Evolutionary conservation across 495 filamentous ascomycete genomes (phyloP).

Genomic region (Staphylotrichum tortipilum): DNA sequence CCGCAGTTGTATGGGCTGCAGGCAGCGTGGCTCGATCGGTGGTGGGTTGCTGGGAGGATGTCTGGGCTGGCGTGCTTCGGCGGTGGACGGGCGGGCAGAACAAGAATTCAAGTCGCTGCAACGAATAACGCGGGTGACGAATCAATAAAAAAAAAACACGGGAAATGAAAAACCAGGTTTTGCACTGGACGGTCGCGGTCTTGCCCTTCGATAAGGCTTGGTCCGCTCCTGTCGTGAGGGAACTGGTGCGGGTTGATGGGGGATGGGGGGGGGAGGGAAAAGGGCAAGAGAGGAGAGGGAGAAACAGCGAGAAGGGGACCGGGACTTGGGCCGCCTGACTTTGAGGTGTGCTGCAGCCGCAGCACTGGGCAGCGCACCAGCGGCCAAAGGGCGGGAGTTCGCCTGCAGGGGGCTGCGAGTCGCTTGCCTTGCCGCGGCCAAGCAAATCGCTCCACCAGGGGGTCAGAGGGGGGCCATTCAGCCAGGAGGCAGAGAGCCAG

Average conservation of each 20-base stretch:
- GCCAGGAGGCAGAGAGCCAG: no score
- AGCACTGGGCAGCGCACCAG: no score
- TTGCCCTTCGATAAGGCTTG: conserved; percentile 15
- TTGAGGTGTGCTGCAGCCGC: no score
- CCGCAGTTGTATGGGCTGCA: not conserved
- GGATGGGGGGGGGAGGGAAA: conserved; percentile 7
- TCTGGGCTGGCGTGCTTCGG: conserved; percentile 11
- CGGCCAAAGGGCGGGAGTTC: not conserved
- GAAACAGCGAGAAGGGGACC: conserved; percentile 4
- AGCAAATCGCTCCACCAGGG: conserved; percentile 12
- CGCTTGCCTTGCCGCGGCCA: conserved; percentile 9
- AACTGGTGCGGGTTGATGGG: conserved; percentile 14
- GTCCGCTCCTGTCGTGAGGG: conserved; percentile 11
- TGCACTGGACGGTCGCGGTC: not conserved
- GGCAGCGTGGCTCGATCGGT: conserved; percentile 1
- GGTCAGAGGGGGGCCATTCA: no score
- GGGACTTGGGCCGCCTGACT: not conserved
- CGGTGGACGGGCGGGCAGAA: conserved; percentile 11
- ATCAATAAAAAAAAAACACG: conserved; percentile 2
- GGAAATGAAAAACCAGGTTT: not conserved
- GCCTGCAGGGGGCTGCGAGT: conserved; percentile 5
- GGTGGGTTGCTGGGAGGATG: conserved; percentile 4
- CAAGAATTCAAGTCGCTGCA: conserved; percentile 2
- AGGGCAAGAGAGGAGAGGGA: not conserved
- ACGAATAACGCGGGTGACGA: not conserved